phyloP scores from a whole-genome alignment of 2,329 filamentous ascomycete genomes.

The Cladophialophora bantiana region DNA sequence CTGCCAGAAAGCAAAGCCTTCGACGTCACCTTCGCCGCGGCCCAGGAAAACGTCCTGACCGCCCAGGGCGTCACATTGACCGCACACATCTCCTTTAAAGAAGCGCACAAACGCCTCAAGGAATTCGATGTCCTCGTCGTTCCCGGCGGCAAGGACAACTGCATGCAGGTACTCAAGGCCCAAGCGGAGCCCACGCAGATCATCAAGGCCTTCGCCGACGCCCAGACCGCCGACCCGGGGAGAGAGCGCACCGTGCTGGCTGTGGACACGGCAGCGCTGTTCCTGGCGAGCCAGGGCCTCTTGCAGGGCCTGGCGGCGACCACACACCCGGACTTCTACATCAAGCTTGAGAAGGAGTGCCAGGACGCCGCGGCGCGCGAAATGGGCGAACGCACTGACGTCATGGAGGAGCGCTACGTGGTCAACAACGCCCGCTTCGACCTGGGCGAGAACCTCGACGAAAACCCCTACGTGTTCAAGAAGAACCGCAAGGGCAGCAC shows the following conservation, averaged over 20 bases:
- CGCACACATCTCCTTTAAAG: conserved; percentile 78
- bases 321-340: conserved; percentile 80
- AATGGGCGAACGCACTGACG: conserved; percentile 78
- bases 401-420: conserved; percentile 81
- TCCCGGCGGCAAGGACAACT: conserved; percentile 69
- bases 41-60: conserved; percentile 56
- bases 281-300: conserved; percentile 78
- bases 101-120: conserved; percentile 74
- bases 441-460: conserved; percentile 75
- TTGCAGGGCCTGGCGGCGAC: conserved; percentile 81
- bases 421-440: conserved; percentile 92
- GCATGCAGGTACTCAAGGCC: conserved; percentile 66
- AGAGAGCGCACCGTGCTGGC: conserved; percentile 83
- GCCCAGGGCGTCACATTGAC: conserved; percentile 72
- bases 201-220: conserved; percentile 77
- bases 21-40: conserved; percentile 60
- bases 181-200: conserved; percentile 68
- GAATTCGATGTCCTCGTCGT: conserved; percentile 83
- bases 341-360: conserved; percentile 81
- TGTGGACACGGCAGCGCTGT: conserved; percentile 78
- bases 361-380: conserved; percentile 74
- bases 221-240: conserved; percentile 78
- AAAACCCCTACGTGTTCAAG: conserved; percentile 82
- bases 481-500: conserved; percentile 69
- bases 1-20: conserved; percentile 59